Base-by-base conservation (phyloP, 208 protist genomes). In the Leishmania tropica region DNA sequence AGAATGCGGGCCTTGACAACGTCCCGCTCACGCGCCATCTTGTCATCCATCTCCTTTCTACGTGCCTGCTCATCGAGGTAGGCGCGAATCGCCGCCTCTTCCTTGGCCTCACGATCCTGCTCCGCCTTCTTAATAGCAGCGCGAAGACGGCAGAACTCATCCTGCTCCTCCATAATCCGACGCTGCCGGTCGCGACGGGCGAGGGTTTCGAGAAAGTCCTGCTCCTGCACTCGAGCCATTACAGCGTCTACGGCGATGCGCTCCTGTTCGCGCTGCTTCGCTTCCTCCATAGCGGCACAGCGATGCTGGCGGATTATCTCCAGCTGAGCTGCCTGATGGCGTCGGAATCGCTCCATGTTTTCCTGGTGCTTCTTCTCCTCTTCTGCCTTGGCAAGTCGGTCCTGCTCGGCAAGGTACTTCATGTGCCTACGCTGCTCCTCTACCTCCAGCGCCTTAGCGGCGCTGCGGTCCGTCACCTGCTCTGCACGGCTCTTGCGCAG, bases 221-320 rank as follows among this genome's bases (percentile, higher is more conserved):
- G 89, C 83, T 97, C 93, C 74, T 96, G 93, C 35, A 97, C 88
- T 10, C 94, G 90, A 1, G 94, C 92, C 73, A 96, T 94, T 31
- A 98, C 92, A 1, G 90, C 93, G 64, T 98, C 94, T 68, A 98
- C 96, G 1, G 90, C 93, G n/a, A 96, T 90, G 58, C 94, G 92
- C 88, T 98, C 96, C 87, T 91, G 89, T 65, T 91, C 87, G 19
- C 82, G 87, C 78, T 92, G 82, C 82, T 90, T 87, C 45, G 89
- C 92, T 79, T 97, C 94, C 37, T 81, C 81, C 62, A 89, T 51
- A 24, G 91, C 82, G 11, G 87, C 78, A 73, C 87, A 75, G 75
- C 89, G 88, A 60, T 91, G 89, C 78, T 95, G 84, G n/a, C 89
- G 87, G 65, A 98, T 98, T 3, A 96, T 85, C 64, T 89, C 86